These are phyloP conservation scores for Curvularia hawaiiensis DNA, from an alignment of 2,329 filamentous ascomycete species.

Conservation along the genomic window DNA sequence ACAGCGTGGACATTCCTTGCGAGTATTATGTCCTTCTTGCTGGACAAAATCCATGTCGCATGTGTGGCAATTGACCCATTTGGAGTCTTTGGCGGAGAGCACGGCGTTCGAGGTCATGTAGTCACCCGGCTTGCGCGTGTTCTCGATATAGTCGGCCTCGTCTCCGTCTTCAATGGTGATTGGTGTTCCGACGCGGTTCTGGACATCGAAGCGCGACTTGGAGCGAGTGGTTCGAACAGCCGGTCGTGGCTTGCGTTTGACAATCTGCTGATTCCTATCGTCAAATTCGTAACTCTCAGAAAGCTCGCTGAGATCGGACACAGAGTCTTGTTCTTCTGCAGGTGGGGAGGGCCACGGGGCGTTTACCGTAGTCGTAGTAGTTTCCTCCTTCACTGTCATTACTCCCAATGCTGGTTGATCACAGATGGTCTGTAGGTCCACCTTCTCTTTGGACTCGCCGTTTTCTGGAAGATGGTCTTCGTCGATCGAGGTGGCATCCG, in stretches of 20 bases:
- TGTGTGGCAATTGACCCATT: conserved; percentile 87
- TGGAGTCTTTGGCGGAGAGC: conserved; percentile 74
- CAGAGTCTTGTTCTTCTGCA: conserved; percentile 36
- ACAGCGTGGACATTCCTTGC: conserved; percentile 85
- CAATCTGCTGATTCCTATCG: conserved; percentile 42
- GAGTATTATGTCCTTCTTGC: conserved; percentile 81
- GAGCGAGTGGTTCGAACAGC: conserved; percentile 44
- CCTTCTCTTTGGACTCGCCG: conserved; percentile 25
- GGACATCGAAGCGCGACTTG: conserved; percentile 36
- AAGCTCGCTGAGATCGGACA: conserved; percentile 49
- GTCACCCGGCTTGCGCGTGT: conserved; percentile 51
- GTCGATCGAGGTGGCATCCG: conserved; percentile 47
- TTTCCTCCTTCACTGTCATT: conserved; percentile 36
- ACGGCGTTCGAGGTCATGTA: conserved; percentile 82
- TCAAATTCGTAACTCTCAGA: conserved; percentile 48
- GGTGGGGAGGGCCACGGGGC: conserved; percentile 36
- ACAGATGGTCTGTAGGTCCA: conserved; percentile 29
- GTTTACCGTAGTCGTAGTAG: conserved; percentile 36
- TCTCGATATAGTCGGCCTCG: conserved; percentile 31
- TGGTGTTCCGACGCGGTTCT: conserved; percentile 38
- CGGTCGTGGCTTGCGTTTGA: conserved; percentile 42
- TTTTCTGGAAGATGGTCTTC: conserved; percentile 31
- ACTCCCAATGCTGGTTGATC: conserved; percentile 35
- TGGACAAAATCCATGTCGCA: conserved; percentile 87
- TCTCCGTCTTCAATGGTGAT: conserved; percentile 31